phyloP scores from a whole-genome alignment of 2,329 filamentous ascomycete genomes.

The Penicillium sclerotigenum region DNA sequence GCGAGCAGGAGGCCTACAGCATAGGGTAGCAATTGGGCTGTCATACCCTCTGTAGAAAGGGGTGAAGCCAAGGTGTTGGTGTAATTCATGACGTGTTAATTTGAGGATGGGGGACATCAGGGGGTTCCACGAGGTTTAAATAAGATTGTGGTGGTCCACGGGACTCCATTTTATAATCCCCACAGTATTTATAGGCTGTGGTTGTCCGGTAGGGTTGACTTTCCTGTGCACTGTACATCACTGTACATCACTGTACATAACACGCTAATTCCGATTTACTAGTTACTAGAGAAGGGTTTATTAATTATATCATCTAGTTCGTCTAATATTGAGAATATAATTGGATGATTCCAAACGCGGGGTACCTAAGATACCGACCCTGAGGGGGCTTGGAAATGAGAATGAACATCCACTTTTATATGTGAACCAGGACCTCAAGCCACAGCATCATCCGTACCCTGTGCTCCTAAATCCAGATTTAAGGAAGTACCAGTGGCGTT shows the following conservation, averaged over 20 bases:
- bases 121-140: not conserved
- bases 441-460: not conserved
- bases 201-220: not conserved
- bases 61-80: not conserved
- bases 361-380: not conserved
- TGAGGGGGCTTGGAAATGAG: not conserved
- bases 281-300: no score
- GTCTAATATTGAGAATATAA: not conserved
- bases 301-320: no score
- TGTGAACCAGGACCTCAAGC: not conserved
- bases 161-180: not conserved
- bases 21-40: slow-evolving; percentile 22
- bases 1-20: slow-evolving; percentile 20
- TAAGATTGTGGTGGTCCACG: not conserved
- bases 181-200: not conserved
- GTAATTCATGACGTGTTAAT: not conserved
- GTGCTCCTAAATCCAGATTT: not conserved
- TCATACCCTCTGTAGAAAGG: slow-evolving; percentile 1
- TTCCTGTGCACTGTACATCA: no score
- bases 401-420: not conserved
- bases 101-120: not conserved
- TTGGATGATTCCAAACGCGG: not conserved
- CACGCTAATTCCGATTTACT: no score
- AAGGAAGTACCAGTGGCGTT: not conserved
- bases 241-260: not conserved